Evolutionary conservation across 805 yeast genomes (phyloP).

Genomic region (Ogataea nakhonphanomensis): DNA sequence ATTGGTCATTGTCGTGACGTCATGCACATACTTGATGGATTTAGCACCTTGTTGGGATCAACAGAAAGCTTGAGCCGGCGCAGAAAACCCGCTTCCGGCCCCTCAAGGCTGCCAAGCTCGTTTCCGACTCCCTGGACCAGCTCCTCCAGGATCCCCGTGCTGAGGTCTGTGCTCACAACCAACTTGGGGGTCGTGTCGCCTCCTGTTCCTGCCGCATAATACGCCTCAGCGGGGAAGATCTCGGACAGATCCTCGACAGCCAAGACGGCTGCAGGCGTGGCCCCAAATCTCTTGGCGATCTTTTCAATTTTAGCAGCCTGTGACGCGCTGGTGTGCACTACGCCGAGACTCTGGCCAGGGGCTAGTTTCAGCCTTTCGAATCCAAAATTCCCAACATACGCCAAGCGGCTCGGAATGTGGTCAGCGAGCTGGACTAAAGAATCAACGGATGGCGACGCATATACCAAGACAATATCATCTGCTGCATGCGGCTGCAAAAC

Average conservation of each 20-base stretch:
- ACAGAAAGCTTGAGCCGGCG: slow-evolving; percentile 15
- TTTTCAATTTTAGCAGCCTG: background rate
- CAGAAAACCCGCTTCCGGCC: slow-evolving; percentile 4
- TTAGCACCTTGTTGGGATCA: slow-evolving; percentile 17
- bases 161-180: slow-evolving; percentile 3
- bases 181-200: background rate
- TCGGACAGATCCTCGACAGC: slow-evolving; percentile 1
- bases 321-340: background rate
- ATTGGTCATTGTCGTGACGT: slow-evolving; percentile 1
- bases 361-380: background rate
- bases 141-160: background rate
- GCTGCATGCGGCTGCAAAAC: slow-evolving; percentile 10
- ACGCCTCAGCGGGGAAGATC: background rate
- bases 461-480: background rate
- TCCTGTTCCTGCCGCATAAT: background rate
- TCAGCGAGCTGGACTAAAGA: slow-evolving; percentile 1
- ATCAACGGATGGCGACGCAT: background rate
- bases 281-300: background rate
- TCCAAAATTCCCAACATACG: slow-evolving; percentile 6
- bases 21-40: slow-evolving; percentile 1
- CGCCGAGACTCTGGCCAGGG: slow-evolving; percentile 1
- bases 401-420: background rate
- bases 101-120: background rate
- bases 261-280: background rate
- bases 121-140: background rate